These are phyloP conservation scores for Calonectria naviculata DNA, from an alignment of 2,329 filamentous ascomycete genomes.

Conservation along the genomic window DNA sequence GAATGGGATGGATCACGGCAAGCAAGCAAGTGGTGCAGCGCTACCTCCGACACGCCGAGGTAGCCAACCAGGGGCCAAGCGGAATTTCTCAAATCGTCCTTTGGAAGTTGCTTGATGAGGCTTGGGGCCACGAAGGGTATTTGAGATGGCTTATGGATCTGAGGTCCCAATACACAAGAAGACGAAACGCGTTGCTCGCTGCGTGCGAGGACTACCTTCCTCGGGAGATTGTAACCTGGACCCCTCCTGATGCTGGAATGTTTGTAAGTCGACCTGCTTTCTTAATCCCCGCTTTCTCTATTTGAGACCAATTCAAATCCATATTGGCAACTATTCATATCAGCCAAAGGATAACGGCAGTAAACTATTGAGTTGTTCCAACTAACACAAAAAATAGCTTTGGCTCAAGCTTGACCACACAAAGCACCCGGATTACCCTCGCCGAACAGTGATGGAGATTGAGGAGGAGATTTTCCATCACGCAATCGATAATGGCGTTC, in stretches of 20 bases:
- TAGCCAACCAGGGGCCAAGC: not conserved
- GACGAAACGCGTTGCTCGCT: not conserved
- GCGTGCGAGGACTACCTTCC: not conserved
- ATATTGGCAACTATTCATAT: not conserved
- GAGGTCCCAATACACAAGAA: not conserved
- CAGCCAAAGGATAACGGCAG: not conserved
- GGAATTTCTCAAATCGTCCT: not conserved
- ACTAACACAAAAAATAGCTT: not conserved
- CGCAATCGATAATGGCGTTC: not conserved
- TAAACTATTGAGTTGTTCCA: not conserved
- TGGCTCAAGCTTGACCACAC: conserved; percentile 7
- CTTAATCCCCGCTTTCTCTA: no score
- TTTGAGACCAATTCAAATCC: not conserved
- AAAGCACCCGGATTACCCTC: not conserved
- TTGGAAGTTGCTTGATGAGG: not conserved
- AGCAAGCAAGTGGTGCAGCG: not conserved
- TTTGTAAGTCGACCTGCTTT: not conserved
- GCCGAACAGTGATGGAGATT: not conserved
- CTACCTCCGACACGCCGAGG: not conserved
- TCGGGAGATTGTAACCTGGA: not conserved
- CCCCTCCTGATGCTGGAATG: not conserved
- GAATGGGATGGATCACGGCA: not conserved
- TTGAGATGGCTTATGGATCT: not conserved
- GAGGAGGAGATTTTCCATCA: not conserved
- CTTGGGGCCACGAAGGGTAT: not conserved